Base-by-base conservation (phyloP, 305 asterid species). In the Salvia sclarea region DNA sequence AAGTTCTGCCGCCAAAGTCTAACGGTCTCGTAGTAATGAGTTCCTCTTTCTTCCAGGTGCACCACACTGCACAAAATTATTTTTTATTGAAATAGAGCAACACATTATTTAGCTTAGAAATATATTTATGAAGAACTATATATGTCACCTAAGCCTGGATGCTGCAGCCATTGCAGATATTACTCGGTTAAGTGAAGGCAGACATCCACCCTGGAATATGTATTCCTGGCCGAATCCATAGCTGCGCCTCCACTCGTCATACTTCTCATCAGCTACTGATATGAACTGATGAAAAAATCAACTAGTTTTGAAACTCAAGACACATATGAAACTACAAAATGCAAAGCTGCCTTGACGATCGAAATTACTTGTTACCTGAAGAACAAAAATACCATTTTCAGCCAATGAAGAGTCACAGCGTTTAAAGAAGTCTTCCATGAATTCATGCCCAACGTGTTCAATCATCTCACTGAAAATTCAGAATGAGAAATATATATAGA, bases 371-470 rank as follows among this genome's bases (percentile, higher is more conserved):
- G 21, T 54, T 66, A 88, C 96, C 90, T 88, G 96, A 61, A 83
- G 65, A 65, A 86, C 78, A 6, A 86, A 72, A 66, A 88, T 77
- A 1, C 96, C 96, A 54, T 83, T 71, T 72, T 83, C 79, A 43
- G 83, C 93, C 25, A 88, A 71, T 24, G 74, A 71, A 8, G 86
- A 78, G 37, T 88, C 89, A 47, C 93, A 81, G 35, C 81, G 75
- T 41, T 70, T 70, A 24, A 88, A 88, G 31, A 77, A 86, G 14
- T 85, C 84, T 38, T 80, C 89, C 80, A 88, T 78, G 38, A 40
- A 86, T 56, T 86, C 90, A 56, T 86, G 91, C 21, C 96, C 94
- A 28, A 88, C 93, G 9, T 81, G 80, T 76, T 88, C 96, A 64
- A 88, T 50, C 93, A 88, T 79, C 82, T 71, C 96, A 56, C 93